Conservation (phyloP, 2,329 filamentous ascomycete genomes). For the Albifimbria verrucaria region DNA sequence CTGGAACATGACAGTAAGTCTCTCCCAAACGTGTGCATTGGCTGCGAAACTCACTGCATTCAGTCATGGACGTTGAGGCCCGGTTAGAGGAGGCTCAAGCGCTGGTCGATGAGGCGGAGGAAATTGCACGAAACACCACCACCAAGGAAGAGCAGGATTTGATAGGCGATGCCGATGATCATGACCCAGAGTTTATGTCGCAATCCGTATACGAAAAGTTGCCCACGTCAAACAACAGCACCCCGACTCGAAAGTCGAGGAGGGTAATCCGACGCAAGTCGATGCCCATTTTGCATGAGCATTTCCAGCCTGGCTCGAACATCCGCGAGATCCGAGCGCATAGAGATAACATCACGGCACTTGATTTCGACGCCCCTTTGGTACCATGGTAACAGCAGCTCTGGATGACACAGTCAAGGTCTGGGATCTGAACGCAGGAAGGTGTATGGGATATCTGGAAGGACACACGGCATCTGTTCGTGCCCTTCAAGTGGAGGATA, state of each 20-base stretch:
- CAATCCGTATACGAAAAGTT: constrained; percentile 96
- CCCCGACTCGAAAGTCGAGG: constrained; percentile 45
- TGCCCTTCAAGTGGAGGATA: constrained; percentile 90
- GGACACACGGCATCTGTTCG: constrained; percentile 94
- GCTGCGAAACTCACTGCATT: constrained; percentile 25
- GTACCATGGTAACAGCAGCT: constrained; percentile 87
- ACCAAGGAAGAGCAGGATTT: constrained; percentile 53
- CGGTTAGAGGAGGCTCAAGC: constrained; percentile 60
- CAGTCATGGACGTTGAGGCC: constrained; percentile 61
- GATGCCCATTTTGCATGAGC: constrained; percentile 93
- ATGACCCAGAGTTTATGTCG: constrained; percentile 76
- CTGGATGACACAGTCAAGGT: constrained; percentile 92
- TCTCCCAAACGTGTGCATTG: not conserved
- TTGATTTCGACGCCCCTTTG: constrained; percentile 98
- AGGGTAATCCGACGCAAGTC: constrained; percentile 69
- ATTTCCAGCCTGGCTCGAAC: constrained; percentile 83
- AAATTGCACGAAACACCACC: constrained; percentile 48
- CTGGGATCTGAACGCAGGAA: constrained; percentile 92
- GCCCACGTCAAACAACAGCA: constrained; percentile 51
- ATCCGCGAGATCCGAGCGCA: constrained; percentile 90
- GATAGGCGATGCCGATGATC: constrained; percentile 47
- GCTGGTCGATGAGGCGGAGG: constrained; percentile 56
- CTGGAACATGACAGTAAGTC: constrained; percentile 81
- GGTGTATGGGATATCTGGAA: constrained; percentile 87
- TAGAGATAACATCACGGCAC: constrained; percentile 78